Percentiles rank a stretch among this genome's conserved stretches.
These are phyloP conservation scores for Backusella tarrabulga DNA, from an alignment of 192 early-diverging fungal species.

Conservation along the genomic window DNA sequence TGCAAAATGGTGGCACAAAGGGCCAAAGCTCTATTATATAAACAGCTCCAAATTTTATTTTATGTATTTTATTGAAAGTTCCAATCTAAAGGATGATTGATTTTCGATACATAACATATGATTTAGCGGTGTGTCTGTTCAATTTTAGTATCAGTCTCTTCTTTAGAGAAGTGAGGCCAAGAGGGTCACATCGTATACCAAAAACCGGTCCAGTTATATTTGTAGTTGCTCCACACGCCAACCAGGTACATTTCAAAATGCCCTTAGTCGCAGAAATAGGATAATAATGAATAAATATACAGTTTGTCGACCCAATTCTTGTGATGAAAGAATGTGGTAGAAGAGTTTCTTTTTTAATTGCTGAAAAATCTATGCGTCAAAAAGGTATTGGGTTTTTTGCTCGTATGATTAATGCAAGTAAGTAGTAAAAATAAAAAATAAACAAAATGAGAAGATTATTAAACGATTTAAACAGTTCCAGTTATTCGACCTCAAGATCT, in stretches of 20 bases:
- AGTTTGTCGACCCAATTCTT: slow-evolving; percentile 94
- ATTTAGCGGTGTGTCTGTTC: slow-evolving; percentile 67
- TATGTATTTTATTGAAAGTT: background rate
- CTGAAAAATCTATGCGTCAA: slow-evolving; percentile 90
- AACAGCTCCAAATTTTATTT: background rate
- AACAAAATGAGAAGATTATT: background rate
- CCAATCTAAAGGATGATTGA: background rate
- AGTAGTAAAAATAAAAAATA: slow-evolving; percentile 27
- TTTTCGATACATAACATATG: slow-evolving; percentile 45
- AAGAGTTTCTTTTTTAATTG: slow-evolving; percentile 74
- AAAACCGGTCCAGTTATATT: slow-evolving; percentile 92
- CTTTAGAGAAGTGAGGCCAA: slow-evolving; percentile 86
- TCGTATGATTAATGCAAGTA: slow-evolving; percentile 75
- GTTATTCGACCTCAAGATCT: slow-evolving; percentile 92
- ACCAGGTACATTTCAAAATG: slow-evolving; percentile 51
- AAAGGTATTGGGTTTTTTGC: slow-evolving; percentile 83
- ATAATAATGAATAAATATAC: slow-evolving; percentile 17
- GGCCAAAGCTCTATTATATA: slow-evolving; percentile 1
- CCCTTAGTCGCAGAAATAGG: background rate
- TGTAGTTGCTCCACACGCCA: slow-evolving; percentile 81
- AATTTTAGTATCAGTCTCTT: slow-evolving; percentile 70
- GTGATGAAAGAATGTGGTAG: slow-evolving; percentile 79
- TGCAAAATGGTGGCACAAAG: background rate
- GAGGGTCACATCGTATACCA: slow-evolving; percentile 84
- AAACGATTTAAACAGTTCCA: slow-evolving; percentile 62